Conservation (phyloP, 164 flowering plant genomes). For the Tinospora cordifolia region DNA sequence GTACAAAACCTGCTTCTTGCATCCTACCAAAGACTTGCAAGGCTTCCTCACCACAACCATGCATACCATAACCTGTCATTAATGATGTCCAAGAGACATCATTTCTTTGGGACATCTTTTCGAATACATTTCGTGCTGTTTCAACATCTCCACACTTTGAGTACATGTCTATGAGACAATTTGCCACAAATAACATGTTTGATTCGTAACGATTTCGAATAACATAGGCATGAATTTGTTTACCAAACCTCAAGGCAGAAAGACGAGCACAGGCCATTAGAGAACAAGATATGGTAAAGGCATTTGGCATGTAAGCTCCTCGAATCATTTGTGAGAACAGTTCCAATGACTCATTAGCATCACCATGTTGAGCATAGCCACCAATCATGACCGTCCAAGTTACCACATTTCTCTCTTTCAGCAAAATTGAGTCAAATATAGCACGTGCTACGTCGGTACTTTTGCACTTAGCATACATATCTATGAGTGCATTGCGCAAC, state of each 20-base stretch:
- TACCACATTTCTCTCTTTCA: slow-evolving; percentile 47
- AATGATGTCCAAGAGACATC: slow-evolving; percentile 76
- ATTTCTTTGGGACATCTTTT: slow-evolving; percentile 45
- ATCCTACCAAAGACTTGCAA: slow-evolving; percentile 46
- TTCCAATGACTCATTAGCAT: slow-evolving; percentile 52
- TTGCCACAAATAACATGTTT: slow-evolving; percentile 44
- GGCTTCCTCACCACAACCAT: slow-evolving; percentile 70
- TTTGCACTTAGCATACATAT: slow-evolving; percentile 73
- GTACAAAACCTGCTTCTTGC: slow-evolving; percentile 38
- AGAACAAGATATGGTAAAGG: slow-evolving; percentile 64
- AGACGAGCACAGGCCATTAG: slow-evolving; percentile 76
- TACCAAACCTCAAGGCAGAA: slow-evolving; percentile 47
- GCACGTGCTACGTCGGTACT: slow-evolving; percentile 23
- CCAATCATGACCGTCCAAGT: slow-evolving; percentile 90
- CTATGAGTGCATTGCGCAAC: slow-evolving; percentile 61
- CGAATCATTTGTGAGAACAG: slow-evolving; percentile 50
- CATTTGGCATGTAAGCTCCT: slow-evolving; percentile 40
- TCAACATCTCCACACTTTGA: slow-evolving; percentile 68
- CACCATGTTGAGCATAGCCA: slow-evolving; percentile 71
- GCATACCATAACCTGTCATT: slow-evolving; percentile 70
- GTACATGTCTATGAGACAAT: slow-evolving; percentile 83
- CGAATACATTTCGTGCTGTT: slow-evolving; percentile 48
- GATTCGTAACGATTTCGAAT: slow-evolving; percentile 39
- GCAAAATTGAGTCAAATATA: slow-evolving; percentile 36
- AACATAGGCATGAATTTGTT: slow-evolving; percentile 58